Conservation (phyloP, 164 flowering plant genomes). For the Sedum album region DNA sequence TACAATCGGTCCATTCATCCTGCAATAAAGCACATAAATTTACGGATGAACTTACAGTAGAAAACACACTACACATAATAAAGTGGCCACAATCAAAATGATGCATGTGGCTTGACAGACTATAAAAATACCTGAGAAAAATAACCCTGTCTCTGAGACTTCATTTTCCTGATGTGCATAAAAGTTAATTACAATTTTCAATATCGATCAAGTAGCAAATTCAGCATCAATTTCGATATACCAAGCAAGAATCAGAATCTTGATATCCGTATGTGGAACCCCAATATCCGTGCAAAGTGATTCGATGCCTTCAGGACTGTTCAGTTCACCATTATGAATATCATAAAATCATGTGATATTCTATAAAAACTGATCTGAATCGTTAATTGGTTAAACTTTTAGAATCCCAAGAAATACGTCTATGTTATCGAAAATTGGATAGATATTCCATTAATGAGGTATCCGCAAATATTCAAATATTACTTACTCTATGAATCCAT, state of each 20-base stretch:
- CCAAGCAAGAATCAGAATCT: slow-evolving; percentile 97
- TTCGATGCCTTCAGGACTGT: slow-evolving; percentile 98
- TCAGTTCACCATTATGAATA: slow-evolving; percentile 9
- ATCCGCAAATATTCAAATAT: no score
- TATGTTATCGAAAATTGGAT: no score
- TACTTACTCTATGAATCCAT: no score
- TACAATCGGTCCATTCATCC: slow-evolving; percentile 83
- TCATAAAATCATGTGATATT: not conserved
- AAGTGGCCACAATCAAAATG: not conserved
- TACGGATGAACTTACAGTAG: not conserved
- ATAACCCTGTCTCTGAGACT: slow-evolving; percentile 86
- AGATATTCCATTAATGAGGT: no score
- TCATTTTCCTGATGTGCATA: slow-evolving; percentile 74
- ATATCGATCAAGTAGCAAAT: not conserved
- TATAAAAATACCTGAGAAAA: slow-evolving; percentile 63
- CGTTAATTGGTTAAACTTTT: no score
- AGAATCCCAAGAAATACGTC: no score
- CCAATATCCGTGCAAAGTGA: slow-evolving; percentile 70
- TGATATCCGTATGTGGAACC: slow-evolving; percentile 79
- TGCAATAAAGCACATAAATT: slow-evolving; percentile 12
- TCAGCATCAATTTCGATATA: slow-evolving; percentile 17
- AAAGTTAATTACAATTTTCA: slow-evolving; percentile 12
- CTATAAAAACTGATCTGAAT: not conserved
- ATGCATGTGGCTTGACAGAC: not conserved
- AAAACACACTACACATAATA: not conserved